Conservation (phyloP, 148 eudicot genomes). For the Camellia granthamiana region DNA sequence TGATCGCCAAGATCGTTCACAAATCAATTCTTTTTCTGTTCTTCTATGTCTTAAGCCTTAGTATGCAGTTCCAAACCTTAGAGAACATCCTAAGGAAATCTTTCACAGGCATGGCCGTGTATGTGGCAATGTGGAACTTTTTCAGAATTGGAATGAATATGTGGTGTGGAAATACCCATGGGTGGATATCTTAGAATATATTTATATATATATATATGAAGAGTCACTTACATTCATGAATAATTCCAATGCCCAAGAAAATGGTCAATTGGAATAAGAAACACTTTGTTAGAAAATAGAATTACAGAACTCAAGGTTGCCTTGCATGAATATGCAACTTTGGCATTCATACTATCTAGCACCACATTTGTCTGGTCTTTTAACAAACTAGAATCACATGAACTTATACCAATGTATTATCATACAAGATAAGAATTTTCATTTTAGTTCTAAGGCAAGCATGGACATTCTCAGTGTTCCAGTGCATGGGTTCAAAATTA, state of each 20-base stretch:
- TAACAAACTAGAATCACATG: neutral
- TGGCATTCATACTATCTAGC: neutral
- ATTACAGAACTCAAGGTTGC: slow-evolving; percentile 5
- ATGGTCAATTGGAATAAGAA: neutral
- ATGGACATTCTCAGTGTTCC: neutral
- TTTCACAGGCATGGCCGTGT: no score
- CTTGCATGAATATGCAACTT: neutral
- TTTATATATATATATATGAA: no score
- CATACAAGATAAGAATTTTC: neutral
- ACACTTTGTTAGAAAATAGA: neutral
- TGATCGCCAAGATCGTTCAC: neutral
- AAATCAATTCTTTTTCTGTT: neutral
- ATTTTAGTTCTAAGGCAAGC: neutral
- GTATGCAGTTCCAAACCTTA: neutral
- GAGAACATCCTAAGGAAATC: neutral
- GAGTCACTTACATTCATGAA: neutral
- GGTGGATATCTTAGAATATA: no score
- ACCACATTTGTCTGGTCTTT: neutral
- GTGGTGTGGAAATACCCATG: no score
- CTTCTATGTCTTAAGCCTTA: neutral
- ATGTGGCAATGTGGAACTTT: no score
- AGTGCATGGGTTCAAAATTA: neutral
- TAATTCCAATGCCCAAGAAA: no score
- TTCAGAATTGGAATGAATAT: no score
- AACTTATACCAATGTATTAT: neutral